Percentiles rank a stretch among this genome's conserved stretches.
Evolutionary conservation across 768 basidiomycete species (phyloP).

Genomic region (Leccinellum albellum): DNA sequence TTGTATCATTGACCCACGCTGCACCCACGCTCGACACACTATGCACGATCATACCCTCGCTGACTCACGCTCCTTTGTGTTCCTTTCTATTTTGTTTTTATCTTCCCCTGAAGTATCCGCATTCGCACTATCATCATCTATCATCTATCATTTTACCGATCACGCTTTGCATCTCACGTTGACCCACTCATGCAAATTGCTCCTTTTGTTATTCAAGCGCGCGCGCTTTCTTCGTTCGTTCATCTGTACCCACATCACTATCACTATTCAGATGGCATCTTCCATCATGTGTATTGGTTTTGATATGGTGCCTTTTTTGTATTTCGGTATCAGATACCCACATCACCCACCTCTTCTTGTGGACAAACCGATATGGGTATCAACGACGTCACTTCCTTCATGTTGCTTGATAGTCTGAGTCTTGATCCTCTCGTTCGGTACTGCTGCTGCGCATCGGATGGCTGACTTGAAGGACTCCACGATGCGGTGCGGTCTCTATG

Average conservation of each 20-base stretch:
- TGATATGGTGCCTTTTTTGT: not conserved
- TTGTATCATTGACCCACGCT: slow-evolving; percentile 20
- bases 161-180: slow-evolving; percentile 4
- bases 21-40: not conserved
- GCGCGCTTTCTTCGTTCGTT: slow-evolving; percentile 2
- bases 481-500: not conserved
- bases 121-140: not conserved
- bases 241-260: not conserved
- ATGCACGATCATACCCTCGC: slow-evolving; percentile 2
- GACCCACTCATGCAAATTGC: not conserved
- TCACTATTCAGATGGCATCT: not conserved
- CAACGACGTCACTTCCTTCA: not conserved
- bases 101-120: not conserved
- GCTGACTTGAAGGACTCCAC: not conserved
- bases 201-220: not conserved
- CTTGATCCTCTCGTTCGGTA: not conserved
- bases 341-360: not conserved
- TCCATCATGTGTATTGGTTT: slow-evolving; percentile 1
- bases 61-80: slow-evolving; percentile 4
- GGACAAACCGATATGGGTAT: not conserved
- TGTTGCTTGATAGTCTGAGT: not conserved
- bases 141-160: slow-evolving; percentile 1
- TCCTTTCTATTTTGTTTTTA: not conserved
- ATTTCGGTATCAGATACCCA: not conserved
- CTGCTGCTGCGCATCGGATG: not conserved